Conservation (phyloP, 2,329 filamentous ascomycete species). For the Calonectria pteridis region DNA sequence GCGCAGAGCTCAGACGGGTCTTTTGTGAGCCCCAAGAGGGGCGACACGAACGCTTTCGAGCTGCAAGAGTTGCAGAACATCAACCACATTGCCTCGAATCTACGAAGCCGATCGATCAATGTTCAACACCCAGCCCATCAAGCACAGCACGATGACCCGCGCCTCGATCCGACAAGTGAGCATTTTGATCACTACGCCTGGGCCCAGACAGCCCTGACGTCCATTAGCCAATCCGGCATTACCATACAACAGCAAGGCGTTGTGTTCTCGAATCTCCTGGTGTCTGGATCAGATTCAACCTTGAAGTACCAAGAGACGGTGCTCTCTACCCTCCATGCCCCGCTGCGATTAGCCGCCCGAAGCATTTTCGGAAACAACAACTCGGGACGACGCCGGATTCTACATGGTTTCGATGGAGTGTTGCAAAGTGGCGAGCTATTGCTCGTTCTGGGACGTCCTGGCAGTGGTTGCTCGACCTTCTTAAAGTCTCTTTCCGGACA, state of each 20-base stretch:
- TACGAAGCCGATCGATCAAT: background rate
- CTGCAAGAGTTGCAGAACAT: background rate
- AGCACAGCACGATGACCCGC: background rate
- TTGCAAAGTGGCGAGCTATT: background rate
- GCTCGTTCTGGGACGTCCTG: background rate
- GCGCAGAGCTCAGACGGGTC: background rate
- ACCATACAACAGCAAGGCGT: background rate
- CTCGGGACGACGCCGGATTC: background rate
- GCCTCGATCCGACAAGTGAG: background rate
- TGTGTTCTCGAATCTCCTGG: background rate
- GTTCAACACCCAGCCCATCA: background rate
- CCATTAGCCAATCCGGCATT: background rate
- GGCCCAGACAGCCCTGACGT: background rate
- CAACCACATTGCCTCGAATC: background rate
- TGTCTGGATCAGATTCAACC: background rate
- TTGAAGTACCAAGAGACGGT: background rate
- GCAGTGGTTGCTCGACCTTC: background rate
- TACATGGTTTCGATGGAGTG: background rate
- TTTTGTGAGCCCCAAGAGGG: background rate
- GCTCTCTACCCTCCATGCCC: background rate
- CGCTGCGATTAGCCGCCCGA: background rate
- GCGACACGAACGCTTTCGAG: background rate
- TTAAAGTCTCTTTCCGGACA: background rate
- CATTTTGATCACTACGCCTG: constrained; percentile 4
- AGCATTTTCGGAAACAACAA: background rate